Conservation (phyloP, 2,329 filamentous ascomycete genomes). For the Corynespora cassiicola region DNA sequence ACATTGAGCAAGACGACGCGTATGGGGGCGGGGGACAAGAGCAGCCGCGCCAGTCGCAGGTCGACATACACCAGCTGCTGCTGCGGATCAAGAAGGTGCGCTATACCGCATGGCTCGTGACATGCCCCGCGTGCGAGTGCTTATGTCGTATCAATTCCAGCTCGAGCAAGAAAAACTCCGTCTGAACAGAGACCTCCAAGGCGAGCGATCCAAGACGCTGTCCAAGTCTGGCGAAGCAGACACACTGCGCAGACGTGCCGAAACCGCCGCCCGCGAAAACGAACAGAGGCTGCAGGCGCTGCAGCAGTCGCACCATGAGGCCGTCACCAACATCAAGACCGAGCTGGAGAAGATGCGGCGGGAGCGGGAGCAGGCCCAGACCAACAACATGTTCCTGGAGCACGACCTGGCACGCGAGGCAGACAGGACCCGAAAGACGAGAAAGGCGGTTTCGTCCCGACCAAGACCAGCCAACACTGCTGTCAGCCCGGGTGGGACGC, state of each 20-base stretch:
- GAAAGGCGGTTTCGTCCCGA: slow-evolving; percentile 26
- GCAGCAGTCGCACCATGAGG: slow-evolving; percentile 69
- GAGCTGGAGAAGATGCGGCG: slow-evolving; percentile 70
- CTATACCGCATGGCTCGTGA: not conserved
- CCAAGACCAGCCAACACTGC: slow-evolving; percentile 22
- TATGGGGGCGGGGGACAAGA: too few relatives aligned
- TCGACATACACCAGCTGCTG: slow-evolving; percentile 42
- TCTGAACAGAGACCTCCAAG: slow-evolving; percentile 48
- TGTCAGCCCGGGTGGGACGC: slow-evolving; percentile 59
- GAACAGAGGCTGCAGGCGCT: slow-evolving; percentile 68
- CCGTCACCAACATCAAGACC: slow-evolving; percentile 67
- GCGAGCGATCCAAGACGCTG: slow-evolving; percentile 58
- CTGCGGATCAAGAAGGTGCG: slow-evolving; percentile 50
- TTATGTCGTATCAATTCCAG: too few relatives aligned
- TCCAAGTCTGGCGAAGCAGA: slow-evolving; percentile 74
- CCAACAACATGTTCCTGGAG: slow-evolving; percentile 75
- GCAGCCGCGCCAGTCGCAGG: slow-evolving; percentile 31
- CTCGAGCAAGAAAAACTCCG: slow-evolving; percentile 52
- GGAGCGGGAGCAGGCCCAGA: slow-evolving; percentile 69
- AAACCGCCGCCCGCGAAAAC: slow-evolving; percentile 67
- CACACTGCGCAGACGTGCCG: slow-evolving; percentile 75
- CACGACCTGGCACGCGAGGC: slow-evolving; percentile 72
- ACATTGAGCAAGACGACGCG: too few relatives aligned
- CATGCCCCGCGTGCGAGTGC: too few relatives aligned
- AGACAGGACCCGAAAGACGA: slow-evolving; percentile 51